phyloP scores from a whole-genome alignment of 306 rosid genomes.

The Castanea sativa region DNA sequence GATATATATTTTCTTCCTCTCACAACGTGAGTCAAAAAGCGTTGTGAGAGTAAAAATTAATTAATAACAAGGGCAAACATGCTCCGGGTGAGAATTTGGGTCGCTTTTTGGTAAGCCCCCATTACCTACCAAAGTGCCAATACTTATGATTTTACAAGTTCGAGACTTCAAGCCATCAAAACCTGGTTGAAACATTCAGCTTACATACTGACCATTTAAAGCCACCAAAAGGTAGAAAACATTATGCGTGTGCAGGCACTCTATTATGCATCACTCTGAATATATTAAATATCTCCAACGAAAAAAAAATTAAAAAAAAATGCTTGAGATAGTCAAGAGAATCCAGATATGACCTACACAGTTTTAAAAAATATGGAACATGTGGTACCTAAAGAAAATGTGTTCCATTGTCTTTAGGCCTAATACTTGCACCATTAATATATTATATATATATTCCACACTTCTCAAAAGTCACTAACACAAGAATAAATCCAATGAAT shows the following conservation, averaged over 20 bases:
- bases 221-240: too few relatives aligned
- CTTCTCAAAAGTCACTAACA: slow-evolving; percentile 59
- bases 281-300: slow-evolving; percentile 6
- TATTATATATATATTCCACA: slow-evolving; percentile 62
- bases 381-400: slow-evolving; percentile 38
- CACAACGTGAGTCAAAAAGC: too few relatives aligned
- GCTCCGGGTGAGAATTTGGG: background rate
- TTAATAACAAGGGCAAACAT: too few relatives aligned
- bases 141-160: background rate
- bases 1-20: too few relatives aligned
- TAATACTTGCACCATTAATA: slow-evolving; percentile 46
- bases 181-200: background rate
- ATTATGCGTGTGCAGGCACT: background rate
- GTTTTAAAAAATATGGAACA: slow-evolving; percentile 31
- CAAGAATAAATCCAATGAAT: slow-evolving; percentile 99
- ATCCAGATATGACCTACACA: slow-evolving; percentile 37
- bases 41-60: too few relatives aligned
- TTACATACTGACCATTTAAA: background rate
- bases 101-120: background rate
- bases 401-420: slow-evolving; percentile 31
- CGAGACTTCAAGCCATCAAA: background rate
- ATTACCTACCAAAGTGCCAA: background rate
- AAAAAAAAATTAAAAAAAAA: slow-evolving; percentile 12
- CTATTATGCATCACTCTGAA: slow-evolving; percentile 27
- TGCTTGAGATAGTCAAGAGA: slow-evolving; percentile 31